Conservation (phyloP, 768 basidiomycete species). For the Lactarius psammicola region DNA sequence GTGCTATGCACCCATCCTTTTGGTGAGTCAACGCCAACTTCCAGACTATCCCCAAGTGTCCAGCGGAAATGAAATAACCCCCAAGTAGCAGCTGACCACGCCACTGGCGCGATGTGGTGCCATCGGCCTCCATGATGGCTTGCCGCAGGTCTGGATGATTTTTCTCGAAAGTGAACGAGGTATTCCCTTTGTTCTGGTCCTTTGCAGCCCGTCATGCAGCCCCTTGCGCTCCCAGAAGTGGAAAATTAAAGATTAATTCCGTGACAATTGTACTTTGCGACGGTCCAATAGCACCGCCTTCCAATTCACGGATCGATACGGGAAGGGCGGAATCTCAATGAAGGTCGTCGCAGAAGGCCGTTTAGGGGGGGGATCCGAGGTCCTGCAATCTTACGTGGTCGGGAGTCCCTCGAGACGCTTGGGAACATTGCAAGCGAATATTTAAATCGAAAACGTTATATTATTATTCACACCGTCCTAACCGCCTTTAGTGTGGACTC, state of each 20-base stretch:
- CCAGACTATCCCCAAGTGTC: constrained; percentile 15
- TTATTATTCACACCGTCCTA: neutral
- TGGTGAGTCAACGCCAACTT: constrained; percentile 7
- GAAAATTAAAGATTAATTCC: constrained; percentile 1
- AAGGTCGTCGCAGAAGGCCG: constrained; percentile 4
- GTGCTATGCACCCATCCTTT: constrained; percentile 4
- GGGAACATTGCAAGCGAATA: constrained; percentile 9
- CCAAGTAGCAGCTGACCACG: constrained; percentile 24
- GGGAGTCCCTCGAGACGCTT: constrained; percentile 14
- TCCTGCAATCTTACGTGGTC: constrained; percentile 17
- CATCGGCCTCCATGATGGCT: constrained; percentile 9
- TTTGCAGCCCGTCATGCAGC: neutral
- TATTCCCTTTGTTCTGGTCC: constrained; percentile 1
- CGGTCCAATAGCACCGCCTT: constrained; percentile 5
- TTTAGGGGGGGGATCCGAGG: constrained; percentile 12
- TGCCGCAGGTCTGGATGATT: neutral
- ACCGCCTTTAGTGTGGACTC: neutral
- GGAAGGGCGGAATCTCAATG: constrained; percentile 16
- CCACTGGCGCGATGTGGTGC: constrained; percentile 24
- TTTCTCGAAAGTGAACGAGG: neutral
- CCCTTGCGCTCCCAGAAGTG: constrained; percentile 2
- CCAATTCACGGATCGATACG: constrained; percentile 24
- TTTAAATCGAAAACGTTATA: constrained; percentile 17
- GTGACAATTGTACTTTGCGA: neutral
- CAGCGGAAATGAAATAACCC: constrained; percentile 17